These are phyloP conservation scores for Colletotrichum sublineola DNA, from an alignment of 2,329 filamentous ascomycete genomes.

Conservation along the genomic window DNA sequence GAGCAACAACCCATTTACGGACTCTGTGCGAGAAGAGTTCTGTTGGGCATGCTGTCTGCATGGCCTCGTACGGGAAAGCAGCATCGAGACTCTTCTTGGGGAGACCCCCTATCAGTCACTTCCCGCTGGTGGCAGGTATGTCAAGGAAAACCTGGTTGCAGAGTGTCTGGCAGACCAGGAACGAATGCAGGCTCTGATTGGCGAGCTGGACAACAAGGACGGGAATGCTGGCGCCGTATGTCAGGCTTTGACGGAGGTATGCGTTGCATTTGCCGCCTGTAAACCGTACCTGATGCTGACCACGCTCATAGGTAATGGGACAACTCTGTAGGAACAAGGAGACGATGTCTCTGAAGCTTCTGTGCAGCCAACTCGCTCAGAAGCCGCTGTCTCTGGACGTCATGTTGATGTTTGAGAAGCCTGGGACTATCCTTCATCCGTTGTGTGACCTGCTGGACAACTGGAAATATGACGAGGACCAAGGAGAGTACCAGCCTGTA, in stretches of 20 bases:
- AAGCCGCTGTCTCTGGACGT: slow-evolving; percentile 81
- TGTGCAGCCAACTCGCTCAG: slow-evolving; percentile 80
- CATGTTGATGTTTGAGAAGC: slow-evolving; percentile 80
- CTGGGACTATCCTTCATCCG: slow-evolving; percentile 77
- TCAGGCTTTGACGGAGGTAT: slow-evolving; percentile 79
- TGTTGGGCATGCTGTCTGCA: slow-evolving; percentile 92
- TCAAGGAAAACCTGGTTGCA: slow-evolving; percentile 82
- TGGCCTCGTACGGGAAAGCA: slow-evolving; percentile 81
- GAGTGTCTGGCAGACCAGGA: slow-evolving; percentile 84
- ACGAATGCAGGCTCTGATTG: slow-evolving; percentile 80
- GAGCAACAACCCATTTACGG: slow-evolving; percentile 69
- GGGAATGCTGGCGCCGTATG: slow-evolving; percentile 91
- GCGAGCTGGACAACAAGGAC: slow-evolving; percentile 89
- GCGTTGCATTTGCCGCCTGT: slow-evolving; percentile 39
- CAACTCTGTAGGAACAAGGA: slow-evolving; percentile 80
- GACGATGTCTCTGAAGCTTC: slow-evolving; percentile 81
- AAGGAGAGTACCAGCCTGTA: slow-evolving; percentile 85
- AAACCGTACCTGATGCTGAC: slow-evolving; percentile 24
- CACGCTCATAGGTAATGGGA: slow-evolving; percentile 69
- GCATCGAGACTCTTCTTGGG: slow-evolving; percentile 83
- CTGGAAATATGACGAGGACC: slow-evolving; percentile 86
- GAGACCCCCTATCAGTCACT: slow-evolving; percentile 86
- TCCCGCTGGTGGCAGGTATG: slow-evolving; percentile 79
- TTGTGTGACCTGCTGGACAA: slow-evolving; percentile 81
- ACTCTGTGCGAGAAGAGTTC: slow-evolving; percentile 78